These are phyloP conservation scores for Coniferiporia sulphurascens DNA, from an alignment of 1,284 basidiomycete genomes.

Conservation along the genomic window DNA sequence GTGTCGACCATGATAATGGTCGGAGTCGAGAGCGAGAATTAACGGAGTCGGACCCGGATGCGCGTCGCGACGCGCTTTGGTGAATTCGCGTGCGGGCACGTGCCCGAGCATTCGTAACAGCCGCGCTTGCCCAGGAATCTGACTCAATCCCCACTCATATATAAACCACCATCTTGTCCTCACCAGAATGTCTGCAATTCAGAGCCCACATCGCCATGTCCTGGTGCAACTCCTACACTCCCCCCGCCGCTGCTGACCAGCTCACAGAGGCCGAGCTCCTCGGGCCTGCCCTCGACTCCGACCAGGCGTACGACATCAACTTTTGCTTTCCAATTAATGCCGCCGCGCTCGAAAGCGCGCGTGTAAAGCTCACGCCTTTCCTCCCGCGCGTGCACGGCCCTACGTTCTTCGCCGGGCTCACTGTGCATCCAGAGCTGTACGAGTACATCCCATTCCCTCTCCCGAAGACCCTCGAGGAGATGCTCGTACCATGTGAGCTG, in stretches of 20 bases:
- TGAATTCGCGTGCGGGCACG: not conserved
- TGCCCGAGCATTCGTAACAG: not conserved
- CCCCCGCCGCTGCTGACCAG: not conserved
- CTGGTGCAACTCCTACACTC: too few species aligned
- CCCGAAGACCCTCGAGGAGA: constrained; percentile 9
- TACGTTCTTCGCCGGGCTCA: constrained; percentile 24
- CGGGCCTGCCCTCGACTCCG: constrained; percentile 12
- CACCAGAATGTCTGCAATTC: too few species aligned
- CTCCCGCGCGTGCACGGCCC: constrained; percentile 31
- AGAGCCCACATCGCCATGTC: too few species aligned
- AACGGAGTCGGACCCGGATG: not conserved
- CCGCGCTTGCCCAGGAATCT: too few species aligned
- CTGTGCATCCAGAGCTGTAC: constrained; percentile 18
- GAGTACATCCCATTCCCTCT: constrained; percentile 20
- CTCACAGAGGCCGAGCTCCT: constrained; percentile 5
- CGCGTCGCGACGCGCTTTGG: constrained; percentile 15
- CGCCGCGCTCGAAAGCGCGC: constrained; percentile 30
- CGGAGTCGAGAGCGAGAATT: not conserved
- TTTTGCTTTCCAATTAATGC: constrained; percentile 25
- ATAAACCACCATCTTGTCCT: too few species aligned
- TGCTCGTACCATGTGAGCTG: constrained; percentile 16
- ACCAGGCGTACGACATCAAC: constrained; percentile 27
- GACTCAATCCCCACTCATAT: too few species aligned
- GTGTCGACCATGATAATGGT: constrained; percentile 3
- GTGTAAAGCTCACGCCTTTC: constrained; percentile 37